Evolutionary conservation across 2,329 filamentous ascomycete genomes (phyloP), one percentile per base, ranked within the genome.

Genomic region (Fusarium palustre): DNA sequence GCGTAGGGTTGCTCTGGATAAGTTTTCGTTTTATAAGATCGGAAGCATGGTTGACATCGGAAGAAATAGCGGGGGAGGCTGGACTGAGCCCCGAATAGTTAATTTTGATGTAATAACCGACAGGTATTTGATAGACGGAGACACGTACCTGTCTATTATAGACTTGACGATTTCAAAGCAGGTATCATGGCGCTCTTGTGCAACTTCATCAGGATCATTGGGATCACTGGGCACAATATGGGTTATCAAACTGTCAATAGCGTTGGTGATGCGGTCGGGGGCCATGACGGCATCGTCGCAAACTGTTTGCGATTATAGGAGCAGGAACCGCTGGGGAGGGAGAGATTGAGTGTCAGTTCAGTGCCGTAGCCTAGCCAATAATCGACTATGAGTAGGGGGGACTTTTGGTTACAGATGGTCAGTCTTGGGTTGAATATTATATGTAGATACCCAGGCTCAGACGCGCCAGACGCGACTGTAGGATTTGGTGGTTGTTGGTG

Each of bases 11-110:
- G 71, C 90, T 91, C 73, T 92, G 89, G 60, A 97, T 88, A 68
- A 99, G 85, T 80, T 92, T 93, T 76, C 92, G 89, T 82, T 95
- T 96, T 79, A 99, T 97, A 74, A 97, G 82, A 78, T 97, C 94
- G 31, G 93, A 93, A 55, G 94, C 94, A 84, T 97, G 94, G 78
- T 97, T 95, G 69, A 97, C 91, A 77, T 94, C 91, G 62, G 90
- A 86, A 31, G 87, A 86, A 54, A 90, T 81, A 55, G 85, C 81
- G 50, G 88, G 84, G 64, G 86, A 85, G 60, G 80, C 77, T 45
- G 84, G 83, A 67, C 84, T 86, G 55, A 49, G 61, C 67, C 41
- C 18, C 36, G 66, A 62, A 42, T 33, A 16, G 47, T 66, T 39
- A 56, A 38, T 45, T 39, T 28, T 36, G 45, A 22, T 30, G n/a